Conservation (phyloP, 2,329 filamentous ascomycete genomes). For the Colletotrichum spaethianum region DNA sequence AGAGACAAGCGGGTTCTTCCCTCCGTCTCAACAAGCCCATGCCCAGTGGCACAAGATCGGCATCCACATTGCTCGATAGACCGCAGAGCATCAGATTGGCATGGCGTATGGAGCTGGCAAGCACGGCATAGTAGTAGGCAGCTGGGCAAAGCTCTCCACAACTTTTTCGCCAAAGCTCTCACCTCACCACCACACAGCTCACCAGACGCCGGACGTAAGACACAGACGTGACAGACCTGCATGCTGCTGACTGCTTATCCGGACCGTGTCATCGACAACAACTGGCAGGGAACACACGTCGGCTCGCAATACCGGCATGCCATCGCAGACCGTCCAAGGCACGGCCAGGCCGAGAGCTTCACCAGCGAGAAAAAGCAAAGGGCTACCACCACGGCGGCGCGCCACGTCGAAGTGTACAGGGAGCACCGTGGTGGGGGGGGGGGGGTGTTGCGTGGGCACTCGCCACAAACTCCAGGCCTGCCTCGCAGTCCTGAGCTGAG, state of each 20-base stretch:
- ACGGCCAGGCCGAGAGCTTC: neutral
- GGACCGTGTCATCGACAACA: neutral
- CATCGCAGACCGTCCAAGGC: neutral
- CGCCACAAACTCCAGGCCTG: conserved; percentile 16
- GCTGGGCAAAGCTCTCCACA: conserved; percentile 1
- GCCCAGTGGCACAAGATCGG: neutral
- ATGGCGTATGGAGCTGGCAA: conserved; percentile 7
- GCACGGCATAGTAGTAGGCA: neutral
- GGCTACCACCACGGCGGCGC: neutral
- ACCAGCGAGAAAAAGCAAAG: neutral
- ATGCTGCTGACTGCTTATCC: conserved; percentile 1
- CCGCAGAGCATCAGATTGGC: conserved; percentile 12
- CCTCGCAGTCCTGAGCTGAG: neutral
- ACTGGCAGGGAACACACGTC: neutral
- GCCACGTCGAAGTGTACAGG: neutral
- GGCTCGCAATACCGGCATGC: neutral
- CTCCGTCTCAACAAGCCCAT: conserved; percentile 11
- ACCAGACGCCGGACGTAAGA: neutral
- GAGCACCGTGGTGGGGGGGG: neutral
- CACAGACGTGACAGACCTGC: neutral
- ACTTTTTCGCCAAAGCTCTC: neutral
- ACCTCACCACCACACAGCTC: neutral
- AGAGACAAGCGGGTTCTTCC: neutral
- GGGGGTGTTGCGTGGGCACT: conserved; percentile 21
- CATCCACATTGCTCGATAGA: neutral